Percentiles rank a stretch among this genome's conserved stretches.
Conservation (phyloP, 805 yeast genomes). For the Candida boleticola region DNA sequence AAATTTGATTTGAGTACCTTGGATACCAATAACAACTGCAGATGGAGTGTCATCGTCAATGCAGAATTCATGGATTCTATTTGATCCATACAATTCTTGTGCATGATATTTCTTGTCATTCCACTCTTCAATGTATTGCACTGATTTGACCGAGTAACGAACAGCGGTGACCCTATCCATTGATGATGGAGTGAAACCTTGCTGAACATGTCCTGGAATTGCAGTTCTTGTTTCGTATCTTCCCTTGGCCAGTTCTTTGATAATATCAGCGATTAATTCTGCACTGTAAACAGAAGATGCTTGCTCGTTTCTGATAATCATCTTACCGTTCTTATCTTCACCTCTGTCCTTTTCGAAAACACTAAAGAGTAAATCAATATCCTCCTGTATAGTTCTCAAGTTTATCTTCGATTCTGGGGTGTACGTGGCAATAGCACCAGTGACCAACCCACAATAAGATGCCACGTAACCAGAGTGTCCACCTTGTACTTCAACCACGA, state of each 20-base stretch:
- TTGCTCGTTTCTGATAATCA: constrained; percentile 64
- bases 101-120: constrained; percentile 8
- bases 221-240: constrained; percentile 78
- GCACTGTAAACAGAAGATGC: constrained; percentile 69
- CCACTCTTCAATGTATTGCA: constrained; percentile 60
- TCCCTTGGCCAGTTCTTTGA: constrained; percentile 60
- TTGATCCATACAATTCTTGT: background rate
- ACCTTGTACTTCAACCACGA: constrained; percentile 83
- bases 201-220: constrained; percentile 85
- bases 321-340: constrained; percentile 64
- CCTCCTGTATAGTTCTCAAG: constrained; percentile 60
- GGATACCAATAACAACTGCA: constrained; percentile 68
- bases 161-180: constrained; percentile 77
- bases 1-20: constrained; percentile 63
- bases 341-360: constrained; percentile 64
- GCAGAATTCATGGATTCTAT: constrained; percentile 1
- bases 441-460: constrained; percentile 61
- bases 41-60: background rate
- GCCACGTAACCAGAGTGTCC: constrained; percentile 83
- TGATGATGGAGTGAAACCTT: constrained; percentile 75
- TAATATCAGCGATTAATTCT: constrained; percentile 67
- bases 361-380: constrained; percentile 58
- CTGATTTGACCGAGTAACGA: constrained; percentile 66
- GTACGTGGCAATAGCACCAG: constrained; percentile 73
- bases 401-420: constrained; percentile 72